These are phyloP conservation scores for Mycena alexandri DNA, from an alignment of 768 basidiomycete species.

Conservation along the genomic window DNA sequence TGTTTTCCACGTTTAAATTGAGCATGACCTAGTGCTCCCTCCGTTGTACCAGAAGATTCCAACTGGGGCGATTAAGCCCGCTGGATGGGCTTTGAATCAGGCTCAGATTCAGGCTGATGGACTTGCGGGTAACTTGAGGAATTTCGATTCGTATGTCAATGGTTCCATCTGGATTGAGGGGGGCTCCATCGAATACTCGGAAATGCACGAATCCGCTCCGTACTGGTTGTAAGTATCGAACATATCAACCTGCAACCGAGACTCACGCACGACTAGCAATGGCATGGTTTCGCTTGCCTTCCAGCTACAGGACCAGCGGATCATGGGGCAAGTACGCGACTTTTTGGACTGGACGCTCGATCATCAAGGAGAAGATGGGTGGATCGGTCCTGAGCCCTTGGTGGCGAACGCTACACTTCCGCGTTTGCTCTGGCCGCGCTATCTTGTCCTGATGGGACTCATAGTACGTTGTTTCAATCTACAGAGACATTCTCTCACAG, in stretches of 20 bases:
- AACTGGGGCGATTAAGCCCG: constrained; percentile 53
- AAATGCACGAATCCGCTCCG: constrained; percentile 59
- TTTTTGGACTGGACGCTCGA: constrained; percentile 57
- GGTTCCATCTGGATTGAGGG: constrained; percentile 59
- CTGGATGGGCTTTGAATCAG: constrained; percentile 56
- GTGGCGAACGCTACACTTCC: constrained; percentile 53
- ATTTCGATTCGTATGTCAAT: constrained; percentile 46
- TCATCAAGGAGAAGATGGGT: constrained; percentile 54
- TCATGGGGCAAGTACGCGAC: constrained; percentile 52
- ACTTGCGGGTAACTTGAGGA: constrained; percentile 54
- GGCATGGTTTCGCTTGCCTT: constrained; percentile 58
- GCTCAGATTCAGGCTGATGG: constrained; percentile 57
- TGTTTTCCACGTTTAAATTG: background rate
- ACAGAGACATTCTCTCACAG: background rate
- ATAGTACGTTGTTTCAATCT: constrained; percentile 44
- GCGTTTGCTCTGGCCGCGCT: constrained; percentile 58
- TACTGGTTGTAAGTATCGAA: constrained; percentile 57
- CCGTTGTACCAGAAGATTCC: constrained; percentile 50
- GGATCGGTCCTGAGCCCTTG: constrained; percentile 57
- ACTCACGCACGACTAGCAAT: constrained; percentile 44
- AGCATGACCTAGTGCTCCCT: constrained; percentile 43
- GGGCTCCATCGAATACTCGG: constrained; percentile 57
- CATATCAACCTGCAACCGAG: background rate
- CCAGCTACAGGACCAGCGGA: constrained; percentile 52
- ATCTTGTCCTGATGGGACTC: constrained; percentile 54